Base-by-base conservation (phyloP, 2,329 filamentous ascomycete genomes). In the Fonsecaea multimorphosa region DNA sequence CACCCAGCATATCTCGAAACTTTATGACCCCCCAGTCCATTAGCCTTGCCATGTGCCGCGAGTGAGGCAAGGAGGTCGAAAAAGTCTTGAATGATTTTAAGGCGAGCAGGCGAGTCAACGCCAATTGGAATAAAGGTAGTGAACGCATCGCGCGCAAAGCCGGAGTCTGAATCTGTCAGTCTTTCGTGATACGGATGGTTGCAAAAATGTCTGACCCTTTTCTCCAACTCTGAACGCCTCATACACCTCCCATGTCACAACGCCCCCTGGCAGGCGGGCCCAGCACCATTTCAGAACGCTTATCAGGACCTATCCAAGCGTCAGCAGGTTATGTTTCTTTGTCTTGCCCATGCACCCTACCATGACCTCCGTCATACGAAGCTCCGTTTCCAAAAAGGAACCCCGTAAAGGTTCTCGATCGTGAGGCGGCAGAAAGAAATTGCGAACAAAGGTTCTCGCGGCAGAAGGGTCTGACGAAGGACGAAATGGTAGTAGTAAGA, bases 271-370 rank as follows among this genome's bases (percentile, higher is more conserved):
- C 58, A 99, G 83, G 79, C 95, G 88, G 77, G 92, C 93, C 95
- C 95, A 99, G 78, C 94, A 98, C 95, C 95, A 99, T 82, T 98
- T 99, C 70, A 95, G 84, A 49, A 97, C 93, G 73, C 93, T 95
- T 70, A 93, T 93, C 61, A 99, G 86, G 63, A 96, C 93, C 92
- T 97, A 61, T 19, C 31, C 14, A n/a, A 2, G 27, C 65, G 27
- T 69, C 57, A 59, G 64, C 22, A 32, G 58, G 8, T 56, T 29
- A 22, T n/a, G 49, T 34, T 22, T 27, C 53, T 56, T 12, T 19
- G 49, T 38, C 46, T 49, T 56, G 55, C 55, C 60, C 54, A 29
- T 55, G 61, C 57, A 59, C 68, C 73, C 71, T 84, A 97, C 94
- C 90, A 97, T 92, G 65, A 94, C 93, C 78, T 97, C 94, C 29